Evolutionary conservation across 768 basidiomycete genomes (phyloP), one percentile per base, ranked within the genome.

Genomic region (Cystofilobasidium macerans): DNA sequence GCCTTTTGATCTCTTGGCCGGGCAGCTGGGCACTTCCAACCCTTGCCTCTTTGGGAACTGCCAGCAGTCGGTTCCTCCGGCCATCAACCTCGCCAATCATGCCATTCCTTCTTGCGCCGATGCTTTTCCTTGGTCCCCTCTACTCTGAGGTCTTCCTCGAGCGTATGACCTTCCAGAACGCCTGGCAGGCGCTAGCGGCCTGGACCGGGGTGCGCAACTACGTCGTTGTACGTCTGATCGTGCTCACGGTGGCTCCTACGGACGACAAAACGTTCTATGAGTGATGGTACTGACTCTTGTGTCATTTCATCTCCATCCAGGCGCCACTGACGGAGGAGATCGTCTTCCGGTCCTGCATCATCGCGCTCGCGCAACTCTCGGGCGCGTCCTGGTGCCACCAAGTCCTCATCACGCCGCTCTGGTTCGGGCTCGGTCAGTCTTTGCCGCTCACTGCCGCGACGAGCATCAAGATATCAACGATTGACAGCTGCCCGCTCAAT

Each of bases 251-350:
- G 24, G 65, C 54, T 16, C 14, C 13, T 16, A 26, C 16, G 42
- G 42, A 5, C 42, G 42, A 14, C 36, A 7, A 8, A 38, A 14
- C 54, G 12, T n/a, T 33, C 40, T 24, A 26, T 12, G n/a, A 13
- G 3, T 28, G 18, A 36, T 35, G 38, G 12, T 14, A 5, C 48
- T 51, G 24, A 51, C 14, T 26, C 8, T 35, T 43, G 16, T 20
- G 18, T 18, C 14, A 18, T 5, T 3, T 38, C 24, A 20, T 22
- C 30, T 22, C 48, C 28, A n/a, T 51, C 13, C 67, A 92, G 90
- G 92, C 82, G 4, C 94, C 94, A 0, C 75, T 92, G 38, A 93
- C 93, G 0, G 94, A 99, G 77, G 94, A 98, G 75, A 65, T 95
- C 30, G 88, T 89, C 11, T 98, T 95, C 74, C 80, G 95, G 32